Evolutionary conservation across 805 yeast genomes (phyloP), one percentile per base, ranked within the genome.

Genomic region (Teunomyces stri): DNA sequence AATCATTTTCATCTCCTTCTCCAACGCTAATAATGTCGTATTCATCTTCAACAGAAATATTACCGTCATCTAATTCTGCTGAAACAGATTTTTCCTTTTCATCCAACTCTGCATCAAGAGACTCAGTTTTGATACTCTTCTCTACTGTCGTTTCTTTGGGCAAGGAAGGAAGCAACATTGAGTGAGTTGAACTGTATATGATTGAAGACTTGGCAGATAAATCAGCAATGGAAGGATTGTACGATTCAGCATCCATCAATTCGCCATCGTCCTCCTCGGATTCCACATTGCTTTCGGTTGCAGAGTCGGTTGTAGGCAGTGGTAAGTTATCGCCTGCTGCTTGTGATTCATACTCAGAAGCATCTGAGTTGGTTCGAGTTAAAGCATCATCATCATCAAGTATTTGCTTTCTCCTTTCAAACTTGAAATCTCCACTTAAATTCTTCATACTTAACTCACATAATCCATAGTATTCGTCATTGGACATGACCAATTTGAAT

Each of bases 11-110:
- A 16, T 63, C 69, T n/a, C 57, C 63, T 13, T 63, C 69, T 15
- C 56, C 63, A 36, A 57, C 59, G 47, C 70, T 64, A 33, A 69
- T 62, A 39, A 69, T 57, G 45, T 69, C 73, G 39, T 63, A 66
- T 43, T 65, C 72, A 13, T 66, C 71, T 5, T 53, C 38, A 12
- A 13, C 31, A 9, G 27, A 15, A 11, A 9, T 49, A 2, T 38
- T 48, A 15, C 35, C 48, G 15, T 49, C 38, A 21, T 18, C 36
- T 3, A 12, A 12, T 2, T 31, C 44, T 15, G 15, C 43, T 27
- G 33, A 12, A 34, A 13, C 9, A 25, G 13, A 22, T 7, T 37
- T 15, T 27, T 48, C 47, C 13, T 41, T 33, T 10, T 49, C 27
- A n/a, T 50, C 51, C 5, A 55, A 48, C 22, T 43, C 49, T 9